A percentile compares a stretch with the other conserved stretches of the same genome.
phyloP scores from a whole-genome alignment of 768 basidiomycete genomes.

The Rhodosporidiobolus odoratus region DNA sequence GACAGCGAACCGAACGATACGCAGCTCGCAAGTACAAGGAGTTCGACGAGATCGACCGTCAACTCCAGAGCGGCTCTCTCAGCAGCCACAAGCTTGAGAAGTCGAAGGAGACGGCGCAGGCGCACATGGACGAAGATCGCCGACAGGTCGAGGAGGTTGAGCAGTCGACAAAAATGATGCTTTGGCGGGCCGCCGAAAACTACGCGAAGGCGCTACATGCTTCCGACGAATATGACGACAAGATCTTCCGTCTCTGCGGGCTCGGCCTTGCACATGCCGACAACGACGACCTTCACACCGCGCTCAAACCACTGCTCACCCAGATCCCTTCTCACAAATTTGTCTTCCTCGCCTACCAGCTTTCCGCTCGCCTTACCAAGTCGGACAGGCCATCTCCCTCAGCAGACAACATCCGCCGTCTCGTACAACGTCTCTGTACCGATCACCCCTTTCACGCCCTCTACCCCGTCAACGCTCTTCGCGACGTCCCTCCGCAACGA shows the following conservation, averaged over 20 bases:
- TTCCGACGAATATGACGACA: slow-evolving; percentile 69
- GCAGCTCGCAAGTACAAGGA: slow-evolving; percentile 67
- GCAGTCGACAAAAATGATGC: slow-evolving; percentile 57
- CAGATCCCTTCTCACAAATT: slow-evolving; percentile 81
- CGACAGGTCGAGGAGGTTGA: slow-evolving; percentile 50
- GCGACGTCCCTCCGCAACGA: slow-evolving; percentile 29
- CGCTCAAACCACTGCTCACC: slow-evolving; percentile 46
- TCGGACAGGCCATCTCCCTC: slow-evolving; percentile 45
- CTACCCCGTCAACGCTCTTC: slow-evolving; percentile 78
- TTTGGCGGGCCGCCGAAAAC: slow-evolving; percentile 74
- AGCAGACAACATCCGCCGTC: slow-evolving; percentile 60
- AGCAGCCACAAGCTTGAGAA: slow-evolving; percentile 44
- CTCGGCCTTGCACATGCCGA: slow-evolving; percentile 83
- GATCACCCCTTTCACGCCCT: slow-evolving; percentile 93
- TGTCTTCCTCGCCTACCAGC: slow-evolving; percentile 84
- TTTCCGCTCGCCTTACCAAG: slow-evolving; percentile 76
- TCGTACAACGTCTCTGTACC: slow-evolving; percentile 65
- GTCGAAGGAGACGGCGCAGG: slow-evolving; percentile 50
- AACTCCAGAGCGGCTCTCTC: slow-evolving; percentile 33
- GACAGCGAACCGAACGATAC: slow-evolving; percentile 64
- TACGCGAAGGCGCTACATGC: slow-evolving; percentile 68
- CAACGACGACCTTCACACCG: slow-evolving; percentile 53
- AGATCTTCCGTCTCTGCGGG: slow-evolving; percentile 76
- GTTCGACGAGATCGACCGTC: slow-evolving; percentile 51
- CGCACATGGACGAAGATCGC: slow-evolving; percentile 57